Conservation (phyloP, 2,329 filamentous ascomycete genomes). For the Chrysoporthe cubensis region DNA sequence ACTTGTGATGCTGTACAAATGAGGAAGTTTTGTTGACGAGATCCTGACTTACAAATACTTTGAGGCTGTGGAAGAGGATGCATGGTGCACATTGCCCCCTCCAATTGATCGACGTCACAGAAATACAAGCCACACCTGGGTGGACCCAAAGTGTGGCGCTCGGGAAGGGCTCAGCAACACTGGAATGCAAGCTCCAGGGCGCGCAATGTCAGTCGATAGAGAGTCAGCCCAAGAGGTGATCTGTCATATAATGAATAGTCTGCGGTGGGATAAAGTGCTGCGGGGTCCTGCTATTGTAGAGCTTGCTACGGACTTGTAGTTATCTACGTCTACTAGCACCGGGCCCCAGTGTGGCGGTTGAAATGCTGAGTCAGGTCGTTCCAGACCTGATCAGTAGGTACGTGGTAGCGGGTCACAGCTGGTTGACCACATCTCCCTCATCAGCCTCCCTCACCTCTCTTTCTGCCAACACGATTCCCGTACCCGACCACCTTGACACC, state of each 20-base stretch:
- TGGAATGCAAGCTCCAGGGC: no score
- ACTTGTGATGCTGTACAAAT: slow-evolving; percentile 28
- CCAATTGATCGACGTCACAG: slow-evolving; percentile 22
- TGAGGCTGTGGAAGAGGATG: slow-evolving; percentile 17
- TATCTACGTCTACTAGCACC: no score
- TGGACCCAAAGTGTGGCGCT: neutral
- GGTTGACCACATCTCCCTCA: slow-evolving; percentile 13
- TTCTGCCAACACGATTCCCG: neutral
- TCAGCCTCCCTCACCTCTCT: slow-evolving; percentile 9
- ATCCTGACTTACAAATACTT: slow-evolving; percentile 25
- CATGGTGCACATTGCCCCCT: slow-evolving; percentile 19
- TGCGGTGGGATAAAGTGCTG: no score
- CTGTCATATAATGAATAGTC: no score
- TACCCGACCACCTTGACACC: neutral
- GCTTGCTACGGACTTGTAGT: no score
- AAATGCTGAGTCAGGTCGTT: neutral
- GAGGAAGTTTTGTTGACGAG: slow-evolving; percentile 9
- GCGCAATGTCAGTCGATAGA: no score
- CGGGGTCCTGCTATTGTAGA: no score
- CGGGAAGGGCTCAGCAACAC: no score
- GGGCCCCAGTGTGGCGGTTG: neutral
- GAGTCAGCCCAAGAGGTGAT: no score
- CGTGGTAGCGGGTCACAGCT: slow-evolving; percentile 8
- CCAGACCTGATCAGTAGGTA: neutral
- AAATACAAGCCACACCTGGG: slow-evolving; percentile 9